Percentiles rank a stretch among this genome's conserved stretches.
Conservation (phyloP, 208 protist genomes). For the Leishmania tarentolae region DNA sequence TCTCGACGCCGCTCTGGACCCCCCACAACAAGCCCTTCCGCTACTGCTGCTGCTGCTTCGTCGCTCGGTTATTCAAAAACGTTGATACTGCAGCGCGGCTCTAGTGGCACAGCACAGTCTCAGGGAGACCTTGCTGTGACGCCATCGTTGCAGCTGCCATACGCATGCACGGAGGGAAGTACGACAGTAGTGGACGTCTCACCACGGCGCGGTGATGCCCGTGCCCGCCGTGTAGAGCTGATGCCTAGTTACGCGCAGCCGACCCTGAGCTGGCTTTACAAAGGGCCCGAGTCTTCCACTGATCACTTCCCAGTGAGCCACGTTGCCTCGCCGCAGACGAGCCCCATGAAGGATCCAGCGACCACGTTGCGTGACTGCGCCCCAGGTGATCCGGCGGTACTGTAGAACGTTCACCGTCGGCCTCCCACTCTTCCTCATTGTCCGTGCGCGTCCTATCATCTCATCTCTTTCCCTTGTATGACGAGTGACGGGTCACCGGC, state of each 20-base stretch:
- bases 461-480: no score
- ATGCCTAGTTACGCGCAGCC: constrained; percentile 73
- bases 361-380: not conserved
- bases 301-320: constrained; percentile 28
- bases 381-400: not conserved
- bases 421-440: not conserved
- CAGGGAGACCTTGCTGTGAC: constrained; percentile 8
- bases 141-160: constrained; percentile 7
- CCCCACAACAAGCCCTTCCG: not conserved
- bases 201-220: not conserved
- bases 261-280: constrained; percentile 74
- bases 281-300: constrained; percentile 41
- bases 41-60: constrained; percentile 14
- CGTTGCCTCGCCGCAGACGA: not conserved
- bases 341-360: not conserved
- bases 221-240: not conserved
- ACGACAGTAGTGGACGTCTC: not conserved
- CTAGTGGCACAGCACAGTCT: not conserved
- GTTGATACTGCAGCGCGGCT: not conserved
- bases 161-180: not conserved
- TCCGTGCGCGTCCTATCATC: not conserved
- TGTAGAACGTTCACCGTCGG: not conserved
- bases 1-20: not conserved
- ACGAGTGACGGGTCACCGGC: not conserved
- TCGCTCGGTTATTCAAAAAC: not conserved